Evolutionary conservation across 148 eudicot genomes (phyloP), one percentile per base, ranked within the genome.

Genomic region (Fagopyrum tataricum): DNA sequence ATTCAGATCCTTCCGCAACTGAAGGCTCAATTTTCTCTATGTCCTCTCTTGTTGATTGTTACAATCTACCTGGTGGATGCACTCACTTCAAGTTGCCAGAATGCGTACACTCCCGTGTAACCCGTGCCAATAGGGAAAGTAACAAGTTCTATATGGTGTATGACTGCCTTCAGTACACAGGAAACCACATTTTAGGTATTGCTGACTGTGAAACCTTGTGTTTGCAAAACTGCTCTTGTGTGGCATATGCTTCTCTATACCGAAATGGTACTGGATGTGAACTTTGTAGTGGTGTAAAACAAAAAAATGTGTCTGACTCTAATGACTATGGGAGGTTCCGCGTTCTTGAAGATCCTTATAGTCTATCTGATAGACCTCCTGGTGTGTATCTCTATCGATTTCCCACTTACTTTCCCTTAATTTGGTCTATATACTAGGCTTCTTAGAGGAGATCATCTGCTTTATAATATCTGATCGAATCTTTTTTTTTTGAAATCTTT

Each of bases 251-350:
- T 47, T 74, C 75, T 9, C 23, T 73, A 8, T 69, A 75, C 59
- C 40, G 66, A 6, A 81, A 78, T 70, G 76, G 76, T n/a, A 84
- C 82, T 0, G 87, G 82, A 3, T 84, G 87, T 77, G 71, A 84
- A 70, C 46, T 84, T 48, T 84, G 84, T 80, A 58, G 44, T 13
- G 68, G 73, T 43, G 15, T 4, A 39, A 46, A 78, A 8, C 43
- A 44, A 12, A 53, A 76, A 14, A n/a, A 31, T 31, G 37, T n/a
- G 7, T 61, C 24, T 0, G 37, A 58, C 64, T 10, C 23, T 0
- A 20, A 58, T 21, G 64, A 37, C 10, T 58, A 26, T 9, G 31
- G 7, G 31, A 40, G 31, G 23, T 24, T 61, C 7, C 31, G 24
- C 31, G n/a, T 61, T 26, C 67, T 61, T 24, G 24, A 24, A 4